A percentile compares a stretch with the other conserved stretches of the same genome.
Conservation (phyloP, 768 basidiomycete species). For the Cystobasidium onofrii region DNA sequence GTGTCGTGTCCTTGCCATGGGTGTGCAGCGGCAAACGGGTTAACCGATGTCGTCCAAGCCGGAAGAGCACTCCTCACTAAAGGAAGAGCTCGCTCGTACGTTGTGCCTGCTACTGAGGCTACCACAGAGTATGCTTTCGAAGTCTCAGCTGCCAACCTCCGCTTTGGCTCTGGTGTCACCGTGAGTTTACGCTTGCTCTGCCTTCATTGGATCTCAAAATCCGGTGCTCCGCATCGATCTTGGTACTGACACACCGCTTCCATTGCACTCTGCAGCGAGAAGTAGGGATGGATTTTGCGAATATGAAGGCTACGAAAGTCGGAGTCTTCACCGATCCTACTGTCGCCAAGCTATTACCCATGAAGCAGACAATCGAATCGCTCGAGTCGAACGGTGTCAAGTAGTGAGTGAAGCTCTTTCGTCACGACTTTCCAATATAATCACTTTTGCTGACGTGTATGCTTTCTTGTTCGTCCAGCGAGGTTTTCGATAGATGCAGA, state of each 20-base stretch:
- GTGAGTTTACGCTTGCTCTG: conserved; percentile 45
- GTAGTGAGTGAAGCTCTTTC: conserved; percentile 47
- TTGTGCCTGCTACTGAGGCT: conserved; percentile 60
- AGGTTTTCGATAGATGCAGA: conserved; percentile 70
- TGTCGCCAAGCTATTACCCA: conserved; percentile 68
- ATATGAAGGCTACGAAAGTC: conserved; percentile 83
- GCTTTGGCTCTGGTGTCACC: conserved; percentile 85
- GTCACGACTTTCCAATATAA: no score
- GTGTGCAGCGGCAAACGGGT: neutral
- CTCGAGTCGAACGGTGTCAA: conserved; percentile 68
- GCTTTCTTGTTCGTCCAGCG: conserved; percentile 40
- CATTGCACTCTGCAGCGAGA: conserved; percentile 44
- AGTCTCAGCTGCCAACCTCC: conserved; percentile 69
- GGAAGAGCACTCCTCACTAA: conserved; percentile 1
- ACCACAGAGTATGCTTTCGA: conserved; percentile 90
- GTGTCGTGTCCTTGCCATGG: conserved; percentile 22
- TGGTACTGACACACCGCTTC: neutral
- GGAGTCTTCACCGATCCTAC: conserved; percentile 88
- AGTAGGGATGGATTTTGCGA: conserved; percentile 88
- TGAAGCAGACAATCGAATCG: conserved; percentile 71
- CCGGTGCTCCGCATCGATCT: conserved; percentile 19
- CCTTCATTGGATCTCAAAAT: neutral
- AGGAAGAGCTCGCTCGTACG: conserved; percentile 43
- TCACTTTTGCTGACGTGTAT: no score
- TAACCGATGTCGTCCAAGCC: conserved; percentile 7